Evolutionary conservation across 2,329 filamentous ascomycete species (phyloP), one percentile per base, ranked within the genome.

Genomic region (Whalleya microplaca): DNA sequence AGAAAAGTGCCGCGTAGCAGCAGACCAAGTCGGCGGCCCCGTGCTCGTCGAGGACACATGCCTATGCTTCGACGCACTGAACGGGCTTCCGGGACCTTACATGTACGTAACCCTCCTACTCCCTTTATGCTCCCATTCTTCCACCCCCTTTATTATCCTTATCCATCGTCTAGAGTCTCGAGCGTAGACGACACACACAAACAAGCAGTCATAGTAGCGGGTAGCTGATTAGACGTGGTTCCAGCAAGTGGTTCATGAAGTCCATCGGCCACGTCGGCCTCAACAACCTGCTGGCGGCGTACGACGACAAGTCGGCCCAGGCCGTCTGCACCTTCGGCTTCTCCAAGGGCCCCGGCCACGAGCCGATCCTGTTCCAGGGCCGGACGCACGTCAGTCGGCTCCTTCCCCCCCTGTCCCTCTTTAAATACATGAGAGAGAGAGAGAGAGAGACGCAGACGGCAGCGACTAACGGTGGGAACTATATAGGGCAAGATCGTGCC

Each of bases 261-360:
- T 83, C 86, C 27, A 81, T 97, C 55, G 95, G 95, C 53, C 91
- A 92, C 63, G 79, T 89, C 47, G 90, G 95, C 14, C 81, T 99
- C 56, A 96, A 97, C 77, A 95, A 94, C 71, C 84, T 99, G 62
- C 86, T 99, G 41, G 88, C 87, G 50, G 92, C 89, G 6, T 97
- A 96, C 72, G 82, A 90, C 23, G 91, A 99, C 76, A 97, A 97
- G 75, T 90, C 88, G 44, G 92, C 92, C 44, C 87, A 96, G 75
- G 94, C 95, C 18, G 90, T 99, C 45, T 97, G 94, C 77, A 99
- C 95, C 0, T 99, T 99, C 76, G 95, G 88, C 21, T 97, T 96
- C 76, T 95, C 86, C 52, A 83, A 87, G 62, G 95, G 94, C 0
- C 95, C 93, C 3, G 93, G 91, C 2, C 81, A 91, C 51, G 86